Conservation (phyloP, 2,329 filamentous ascomycete genomes). For the Paracamarosporium sp. region DNA sequence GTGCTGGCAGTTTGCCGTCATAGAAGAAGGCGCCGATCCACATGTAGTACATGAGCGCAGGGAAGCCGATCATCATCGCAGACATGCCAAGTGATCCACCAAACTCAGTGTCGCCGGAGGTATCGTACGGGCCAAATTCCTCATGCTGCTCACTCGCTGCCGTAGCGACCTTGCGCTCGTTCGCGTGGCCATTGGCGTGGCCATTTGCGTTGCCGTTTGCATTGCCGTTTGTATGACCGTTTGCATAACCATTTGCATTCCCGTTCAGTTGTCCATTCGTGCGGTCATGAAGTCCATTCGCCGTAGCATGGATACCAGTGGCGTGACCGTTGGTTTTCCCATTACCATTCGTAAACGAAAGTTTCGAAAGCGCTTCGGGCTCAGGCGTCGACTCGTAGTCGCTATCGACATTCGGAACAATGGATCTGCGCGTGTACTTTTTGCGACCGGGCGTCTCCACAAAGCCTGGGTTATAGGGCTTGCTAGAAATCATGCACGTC, state of each 20-base stretch:
- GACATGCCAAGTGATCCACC: constrained; percentile 82
- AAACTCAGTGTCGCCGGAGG: constrained; percentile 73
- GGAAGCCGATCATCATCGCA: constrained; percentile 90
- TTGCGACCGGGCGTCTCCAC: constrained; percentile 57
- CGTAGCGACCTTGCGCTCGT: constrained; percentile 8
- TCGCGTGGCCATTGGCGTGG: constrained; percentile 27
- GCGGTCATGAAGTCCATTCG: constrained; percentile 1
- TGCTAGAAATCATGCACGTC: constrained; percentile 38
- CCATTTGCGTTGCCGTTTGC: constrained; percentile 36
- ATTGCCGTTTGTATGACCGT: constrained; percentile 35
- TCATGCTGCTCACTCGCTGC: constrained; percentile 46
- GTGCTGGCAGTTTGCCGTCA: constrained; percentile 78
- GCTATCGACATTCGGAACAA: constrained; percentile 27
- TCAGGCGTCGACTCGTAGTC: constrained; percentile 45
- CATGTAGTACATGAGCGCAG: constrained; percentile 98
- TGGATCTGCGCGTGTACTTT: constrained; percentile 53
- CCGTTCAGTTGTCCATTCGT: constrained; percentile 47
- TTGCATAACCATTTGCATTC: constrained; percentile 39
- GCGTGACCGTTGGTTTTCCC: constrained; percentile 18
- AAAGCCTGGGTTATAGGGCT: constrained; percentile 52
- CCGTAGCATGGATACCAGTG: constrained; percentile 17
- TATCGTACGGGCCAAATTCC: constrained; percentile 45
- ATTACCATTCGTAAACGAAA: constrained; percentile 10
- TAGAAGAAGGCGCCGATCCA: constrained; percentile 97
- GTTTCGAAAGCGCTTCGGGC: constrained; percentile 31